Percentiles rank a stretch among this genome's conserved stretches.
Evolutionary conservation across 129 eudicot genomes (phyloP).

Genomic region (Chrysanthemum makinoi): DNA sequence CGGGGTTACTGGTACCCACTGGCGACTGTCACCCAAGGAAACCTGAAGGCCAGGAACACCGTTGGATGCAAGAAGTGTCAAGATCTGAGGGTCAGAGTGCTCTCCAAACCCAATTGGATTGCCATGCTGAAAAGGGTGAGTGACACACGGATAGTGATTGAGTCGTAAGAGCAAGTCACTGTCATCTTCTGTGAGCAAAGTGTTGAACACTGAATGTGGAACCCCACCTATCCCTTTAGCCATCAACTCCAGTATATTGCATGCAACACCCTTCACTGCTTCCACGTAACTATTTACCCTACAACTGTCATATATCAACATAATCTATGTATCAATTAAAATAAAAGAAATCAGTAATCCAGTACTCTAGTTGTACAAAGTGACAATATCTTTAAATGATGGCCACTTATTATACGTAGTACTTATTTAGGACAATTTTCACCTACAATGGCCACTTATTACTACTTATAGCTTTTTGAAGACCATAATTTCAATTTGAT

Average conservation of each 20-base stretch:
- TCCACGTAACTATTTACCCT: slow-evolving; percentile 55
- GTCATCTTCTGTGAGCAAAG: slow-evolving; percentile 43
- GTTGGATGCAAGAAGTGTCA: slow-evolving; percentile 70
- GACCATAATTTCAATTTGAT: no score
- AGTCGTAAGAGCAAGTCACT: slow-evolving; percentile 73
- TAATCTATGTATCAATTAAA: background rate
- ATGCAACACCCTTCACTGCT: slow-evolving; percentile 63
- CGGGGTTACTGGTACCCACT: slow-evolving; percentile 65
- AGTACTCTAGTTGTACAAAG: no score
- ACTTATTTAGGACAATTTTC: no score
- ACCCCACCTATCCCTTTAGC: slow-evolving; percentile 48
- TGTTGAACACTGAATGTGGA: slow-evolving; percentile 40
- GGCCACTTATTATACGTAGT: no score
- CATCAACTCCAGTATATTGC: slow-evolving; percentile 63
- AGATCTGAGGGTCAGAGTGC: slow-evolving; percentile 90
- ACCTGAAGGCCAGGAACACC: slow-evolving; percentile 69
- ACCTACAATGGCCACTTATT: no score
- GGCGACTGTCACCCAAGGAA: slow-evolving; percentile 43
- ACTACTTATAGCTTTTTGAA: no score
- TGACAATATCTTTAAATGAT: no score
- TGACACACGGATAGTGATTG: slow-evolving; percentile 70
- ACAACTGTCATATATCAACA: slow-evolving; percentile 27
- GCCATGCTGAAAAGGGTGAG: slow-evolving; percentile 20
- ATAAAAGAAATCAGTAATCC: no score
- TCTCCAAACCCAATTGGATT: slow-evolving; percentile 58